These are phyloP conservation scores for Pyricularia pennisetigena DNA, from an alignment of 2,329 filamentous ascomycete species.

Conservation along the genomic window DNA sequence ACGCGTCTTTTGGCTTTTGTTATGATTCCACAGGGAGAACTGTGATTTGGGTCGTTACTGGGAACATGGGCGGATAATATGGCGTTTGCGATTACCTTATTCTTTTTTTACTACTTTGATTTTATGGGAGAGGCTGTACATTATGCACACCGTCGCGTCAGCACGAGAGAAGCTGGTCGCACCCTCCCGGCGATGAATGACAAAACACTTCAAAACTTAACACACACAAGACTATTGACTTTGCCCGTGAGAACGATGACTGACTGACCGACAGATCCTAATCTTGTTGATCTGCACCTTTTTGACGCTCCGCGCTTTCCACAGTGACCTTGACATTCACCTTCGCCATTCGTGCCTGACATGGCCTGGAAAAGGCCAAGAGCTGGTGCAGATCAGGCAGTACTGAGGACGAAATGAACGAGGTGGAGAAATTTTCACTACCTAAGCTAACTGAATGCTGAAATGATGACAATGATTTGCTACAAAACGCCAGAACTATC, in stretches of 20 bases:
- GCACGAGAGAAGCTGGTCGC: neutral
- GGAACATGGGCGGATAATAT: constrained; percentile 30
- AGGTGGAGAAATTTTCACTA: neutral
- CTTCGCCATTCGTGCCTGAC: no score
- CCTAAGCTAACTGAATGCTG: neutral
- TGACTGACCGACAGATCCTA: no score
- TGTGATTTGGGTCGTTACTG: constrained; percentile 27
- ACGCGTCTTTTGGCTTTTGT: constrained; percentile 13
- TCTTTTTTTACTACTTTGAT: neutral
- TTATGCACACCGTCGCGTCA: constrained; percentile 16
- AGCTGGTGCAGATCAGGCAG: no score
- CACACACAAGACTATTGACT: no score
- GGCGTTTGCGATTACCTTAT: constrained; percentile 1
- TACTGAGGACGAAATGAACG: no score
- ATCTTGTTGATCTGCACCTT: no score
- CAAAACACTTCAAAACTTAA: neutral
- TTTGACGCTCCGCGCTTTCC: no score
- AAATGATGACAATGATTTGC: neutral
- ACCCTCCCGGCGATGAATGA: constrained; percentile 1
- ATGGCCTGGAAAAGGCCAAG: no score
- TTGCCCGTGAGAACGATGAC: no score
- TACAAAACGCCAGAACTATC: neutral
- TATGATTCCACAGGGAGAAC: constrained; percentile 19
- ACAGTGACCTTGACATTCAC: no score
- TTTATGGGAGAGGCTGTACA: constrained; percentile 33